Evolutionary conservation across 108 stramenopile genomes (phyloP).

Genomic region (Cyclotella choctawhatcheeana): DNA sequence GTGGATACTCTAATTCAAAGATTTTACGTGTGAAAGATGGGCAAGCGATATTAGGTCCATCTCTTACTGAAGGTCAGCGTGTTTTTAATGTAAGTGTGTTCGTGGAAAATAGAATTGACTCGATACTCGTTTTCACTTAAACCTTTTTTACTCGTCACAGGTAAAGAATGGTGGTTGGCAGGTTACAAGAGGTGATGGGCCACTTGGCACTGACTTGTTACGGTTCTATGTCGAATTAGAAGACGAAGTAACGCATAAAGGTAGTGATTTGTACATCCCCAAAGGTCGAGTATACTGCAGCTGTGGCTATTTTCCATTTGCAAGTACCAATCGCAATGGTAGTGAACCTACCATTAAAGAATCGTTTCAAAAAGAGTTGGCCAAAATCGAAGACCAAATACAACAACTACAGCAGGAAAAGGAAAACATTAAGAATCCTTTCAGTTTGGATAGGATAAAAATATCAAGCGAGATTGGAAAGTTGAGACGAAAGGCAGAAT

Average conservation of each 20-base stretch:
- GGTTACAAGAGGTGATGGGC: slow-evolving; percentile 66
- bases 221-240: slow-evolving; percentile 75
- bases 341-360: slow-evolving; percentile 39
- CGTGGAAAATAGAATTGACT: too few species aligned
- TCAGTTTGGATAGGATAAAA: slow-evolving; percentile 56
- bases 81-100: too few species aligned
- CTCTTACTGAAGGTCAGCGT: slow-evolving; percentile 55
- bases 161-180: slow-evolving; percentile 73
- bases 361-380: slow-evolving; percentile 48
- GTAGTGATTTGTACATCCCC: slow-evolving; percentile 67
- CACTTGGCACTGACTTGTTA: slow-evolving; percentile 67
- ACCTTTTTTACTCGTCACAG: too few species aligned
- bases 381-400: slow-evolving; percentile 44
- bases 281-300: slow-evolving; percentile 74
- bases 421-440: slow-evolving; percentile 46
- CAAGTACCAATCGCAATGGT: background rate
- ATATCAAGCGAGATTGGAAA: slow-evolving; percentile 42
- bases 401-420: slow-evolving; percentile 43
- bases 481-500: slow-evolving; percentile 33
- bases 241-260: slow-evolving; percentile 54
- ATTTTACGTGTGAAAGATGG: slow-evolving; percentile 51
- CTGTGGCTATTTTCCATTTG: slow-evolving; percentile 80
- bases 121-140: too few species aligned
- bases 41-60: slow-evolving; percentile 45
- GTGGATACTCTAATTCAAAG: slow-evolving; percentile 56